phyloP scores from a whole-genome alignment of 768 basidiomycete genomes.

The Lactarius akahatsu region DNA sequence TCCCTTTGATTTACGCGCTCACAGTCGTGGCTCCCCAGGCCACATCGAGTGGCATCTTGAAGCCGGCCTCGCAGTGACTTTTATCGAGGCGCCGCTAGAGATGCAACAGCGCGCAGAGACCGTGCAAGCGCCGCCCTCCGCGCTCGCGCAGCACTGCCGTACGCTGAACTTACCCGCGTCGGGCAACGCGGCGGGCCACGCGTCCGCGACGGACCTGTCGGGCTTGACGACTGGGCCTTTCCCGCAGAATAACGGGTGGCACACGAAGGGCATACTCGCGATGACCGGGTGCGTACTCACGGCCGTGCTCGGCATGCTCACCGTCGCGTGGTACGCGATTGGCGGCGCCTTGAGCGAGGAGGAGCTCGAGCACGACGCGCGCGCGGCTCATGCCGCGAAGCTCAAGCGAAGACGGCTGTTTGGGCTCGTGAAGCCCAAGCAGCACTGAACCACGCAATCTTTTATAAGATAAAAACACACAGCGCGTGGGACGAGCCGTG shows the following conservation, averaged over 20 bases:
- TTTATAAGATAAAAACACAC: too few relatives aligned
- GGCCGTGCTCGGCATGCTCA: slow-evolving; percentile 77
- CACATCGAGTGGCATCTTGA: slow-evolving; percentile 88
- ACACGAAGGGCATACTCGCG: slow-evolving; percentile 67
- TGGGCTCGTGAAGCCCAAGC: slow-evolving; percentile 32
- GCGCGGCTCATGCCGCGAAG: slow-evolving; percentile 57
- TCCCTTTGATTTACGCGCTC: neutral
- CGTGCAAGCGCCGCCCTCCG: slow-evolving; percentile 48
- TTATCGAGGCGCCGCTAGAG: slow-evolving; percentile 77
- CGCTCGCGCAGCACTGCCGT: slow-evolving; percentile 69
- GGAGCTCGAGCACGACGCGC: slow-evolving; percentile 75
- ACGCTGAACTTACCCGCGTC: slow-evolving; percentile 54
- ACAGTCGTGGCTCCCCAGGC: slow-evolving; percentile 41
- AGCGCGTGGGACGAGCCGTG: neutral
- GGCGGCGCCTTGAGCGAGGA: slow-evolving; percentile 74
- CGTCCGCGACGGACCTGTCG: slow-evolving; percentile 62
- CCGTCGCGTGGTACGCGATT: slow-evolving; percentile 83
- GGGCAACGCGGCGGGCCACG: slow-evolving; percentile 88
- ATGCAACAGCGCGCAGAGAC: slow-evolving; percentile 52
- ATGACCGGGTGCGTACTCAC: slow-evolving; percentile 78
- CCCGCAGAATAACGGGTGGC: slow-evolving; percentile 72
- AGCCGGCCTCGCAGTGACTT: slow-evolving; percentile 77
- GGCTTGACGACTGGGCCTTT: slow-evolving; percentile 70
- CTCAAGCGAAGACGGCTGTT: slow-evolving; percentile 50
- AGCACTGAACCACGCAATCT: neutral